A percentile compares a stretch with the other conserved stretches of the same genome.
These are phyloP conservation scores for Hanseniaspora meyeri DNA, from an alignment of 805 yeast species.

Conservation along the genomic window DNA sequence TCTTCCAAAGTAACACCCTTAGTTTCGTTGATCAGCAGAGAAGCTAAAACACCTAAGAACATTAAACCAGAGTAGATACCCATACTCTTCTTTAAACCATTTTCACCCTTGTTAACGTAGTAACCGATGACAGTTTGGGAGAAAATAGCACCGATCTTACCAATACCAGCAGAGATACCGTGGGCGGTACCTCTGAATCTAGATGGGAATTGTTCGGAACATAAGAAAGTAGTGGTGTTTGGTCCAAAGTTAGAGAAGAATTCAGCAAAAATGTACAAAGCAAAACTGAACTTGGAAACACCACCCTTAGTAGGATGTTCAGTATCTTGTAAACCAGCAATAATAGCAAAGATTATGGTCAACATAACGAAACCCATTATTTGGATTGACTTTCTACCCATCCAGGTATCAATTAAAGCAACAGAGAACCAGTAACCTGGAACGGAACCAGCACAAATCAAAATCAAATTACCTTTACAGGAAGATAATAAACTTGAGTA, in stretches of 20 bases:
- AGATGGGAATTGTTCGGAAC: constrained; percentile 87
- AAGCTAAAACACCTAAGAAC: constrained; percentile 59
- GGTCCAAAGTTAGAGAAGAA: constrained; percentile 90
- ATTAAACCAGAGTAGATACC: constrained; percentile 86
- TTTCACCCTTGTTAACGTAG: constrained; percentile 62
- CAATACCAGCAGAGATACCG: constrained; percentile 85
- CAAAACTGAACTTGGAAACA: constrained; percentile 12
- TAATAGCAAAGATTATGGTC: constrained; percentile 45
- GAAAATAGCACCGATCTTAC: constrained; percentile 86
- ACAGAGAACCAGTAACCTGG: constrained; percentile 88
- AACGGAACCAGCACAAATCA: constrained; percentile 87
- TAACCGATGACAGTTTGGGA: constrained; percentile 85
- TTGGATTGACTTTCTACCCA: constrained; percentile 82
- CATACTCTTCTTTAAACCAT: constrained; percentile 48
- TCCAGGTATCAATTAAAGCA: constrained; percentile 54
- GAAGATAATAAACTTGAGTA: constrained; percentile 60
- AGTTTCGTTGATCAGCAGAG: constrained; percentile 75
- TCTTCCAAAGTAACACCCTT: constrained; percentile 84
- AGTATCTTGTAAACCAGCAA: constrained; percentile 38
- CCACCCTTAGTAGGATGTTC: constrained; percentile 55
- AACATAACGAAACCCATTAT: constrained; percentile 59
- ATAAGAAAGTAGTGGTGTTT: constrained; percentile 78
- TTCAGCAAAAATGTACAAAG: constrained; percentile 62
- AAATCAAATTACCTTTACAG: constrained; percentile 85
- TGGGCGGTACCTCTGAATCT: constrained; percentile 93